phyloP scores from a whole-genome alignment of 2,329 filamentous ascomycete genomes.

The Sordariomycetes sp. region DNA sequence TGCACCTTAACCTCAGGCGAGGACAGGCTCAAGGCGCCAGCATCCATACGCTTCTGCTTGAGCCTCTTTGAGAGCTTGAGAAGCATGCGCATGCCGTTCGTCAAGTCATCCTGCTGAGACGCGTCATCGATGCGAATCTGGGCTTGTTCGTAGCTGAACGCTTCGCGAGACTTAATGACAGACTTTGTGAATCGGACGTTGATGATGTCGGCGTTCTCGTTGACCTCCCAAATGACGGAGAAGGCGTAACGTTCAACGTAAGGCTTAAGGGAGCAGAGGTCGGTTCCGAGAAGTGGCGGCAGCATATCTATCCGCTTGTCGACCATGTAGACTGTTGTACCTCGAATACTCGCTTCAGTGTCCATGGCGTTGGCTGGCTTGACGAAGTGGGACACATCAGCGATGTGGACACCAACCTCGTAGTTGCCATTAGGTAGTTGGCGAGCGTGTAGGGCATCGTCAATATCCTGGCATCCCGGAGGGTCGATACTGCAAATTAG shows the following conservation, averaged over 20 bases:
- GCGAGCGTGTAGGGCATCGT: constrained; percentile 87
- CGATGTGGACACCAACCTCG: constrained; percentile 96
- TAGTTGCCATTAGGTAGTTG: constrained; percentile 84
- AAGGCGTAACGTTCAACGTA: constrained; percentile 94
- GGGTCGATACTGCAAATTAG: constrained; percentile 97
- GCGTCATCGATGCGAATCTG: constrained; percentile 88
- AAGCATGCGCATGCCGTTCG: constrained; percentile 77
- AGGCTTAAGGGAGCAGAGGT: constrained; percentile 92
- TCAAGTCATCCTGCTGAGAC: constrained; percentile 82
- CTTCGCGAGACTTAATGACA: constrained; percentile 91
- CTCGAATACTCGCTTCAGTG: constrained; percentile 82
- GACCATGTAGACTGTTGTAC: constrained; percentile 93
- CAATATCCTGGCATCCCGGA: constrained; percentile 92
- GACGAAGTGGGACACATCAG: constrained; percentile 98
- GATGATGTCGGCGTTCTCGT: constrained; percentile 75
- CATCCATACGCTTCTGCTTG: constrained; percentile 91
- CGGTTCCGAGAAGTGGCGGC: constrained; percentile 89
- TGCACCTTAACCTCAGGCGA: constrained; percentile 98
- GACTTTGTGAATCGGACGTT: constrained; percentile 90
- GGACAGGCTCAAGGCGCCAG: constrained; percentile 87
- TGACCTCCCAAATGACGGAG: constrained; percentile 82
- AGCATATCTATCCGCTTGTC: constrained; percentile 99
- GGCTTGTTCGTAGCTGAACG: constrained; percentile 95
- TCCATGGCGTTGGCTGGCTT: constrained; percentile 98
- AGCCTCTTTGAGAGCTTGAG: constrained; percentile 87